phyloP scores from a whole-genome alignment of 257 asterid species.

The Catharanthus roseus region DNA sequence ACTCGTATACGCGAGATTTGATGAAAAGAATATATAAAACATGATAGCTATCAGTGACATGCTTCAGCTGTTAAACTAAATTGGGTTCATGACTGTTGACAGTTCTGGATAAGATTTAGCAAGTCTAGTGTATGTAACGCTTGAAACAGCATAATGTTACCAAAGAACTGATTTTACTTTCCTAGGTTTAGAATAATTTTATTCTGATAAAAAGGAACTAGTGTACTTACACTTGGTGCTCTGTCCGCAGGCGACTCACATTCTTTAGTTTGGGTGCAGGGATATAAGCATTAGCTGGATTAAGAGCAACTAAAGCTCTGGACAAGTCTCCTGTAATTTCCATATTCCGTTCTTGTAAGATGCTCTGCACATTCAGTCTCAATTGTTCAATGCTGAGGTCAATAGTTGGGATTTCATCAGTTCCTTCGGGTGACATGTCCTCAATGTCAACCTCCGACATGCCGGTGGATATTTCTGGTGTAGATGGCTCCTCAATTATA shows the following conservation, averaged over 20 bases:
- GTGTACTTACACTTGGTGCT: conserved; percentile 84
- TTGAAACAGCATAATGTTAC: neutral
- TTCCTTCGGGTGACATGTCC: conserved; percentile 71
- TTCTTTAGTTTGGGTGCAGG: conserved; percentile 82
- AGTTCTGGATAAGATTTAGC: neutral
- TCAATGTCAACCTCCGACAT: conserved; percentile 67
- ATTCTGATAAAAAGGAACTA: neutral
- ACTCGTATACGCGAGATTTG: neutral
- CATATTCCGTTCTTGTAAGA: conserved; percentile 50
- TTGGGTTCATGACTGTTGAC: neutral
- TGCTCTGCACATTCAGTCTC: conserved; percentile 50
- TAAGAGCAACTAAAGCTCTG: conserved; percentile 74
- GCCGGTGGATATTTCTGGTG: conserved; percentile 65
- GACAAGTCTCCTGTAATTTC: conserved; percentile 71
- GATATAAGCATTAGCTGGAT: conserved; percentile 62
- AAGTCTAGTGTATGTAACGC: neutral
- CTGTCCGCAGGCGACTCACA: conserved; percentile 76
- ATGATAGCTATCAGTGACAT: neutral
- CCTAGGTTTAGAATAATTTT: neutral
- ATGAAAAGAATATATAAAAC: neutral
- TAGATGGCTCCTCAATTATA: conserved; percentile 60
- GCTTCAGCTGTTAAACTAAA: neutral
- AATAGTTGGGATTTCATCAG: conserved; percentile 85
- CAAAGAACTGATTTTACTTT: neutral
- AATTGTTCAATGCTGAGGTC: conserved; percentile 68